Percentiles rank a stretch among this genome's conserved stretches.
Conservation (phyloP, 768 basidiomycete species). For the Collybia mongolica region DNA sequence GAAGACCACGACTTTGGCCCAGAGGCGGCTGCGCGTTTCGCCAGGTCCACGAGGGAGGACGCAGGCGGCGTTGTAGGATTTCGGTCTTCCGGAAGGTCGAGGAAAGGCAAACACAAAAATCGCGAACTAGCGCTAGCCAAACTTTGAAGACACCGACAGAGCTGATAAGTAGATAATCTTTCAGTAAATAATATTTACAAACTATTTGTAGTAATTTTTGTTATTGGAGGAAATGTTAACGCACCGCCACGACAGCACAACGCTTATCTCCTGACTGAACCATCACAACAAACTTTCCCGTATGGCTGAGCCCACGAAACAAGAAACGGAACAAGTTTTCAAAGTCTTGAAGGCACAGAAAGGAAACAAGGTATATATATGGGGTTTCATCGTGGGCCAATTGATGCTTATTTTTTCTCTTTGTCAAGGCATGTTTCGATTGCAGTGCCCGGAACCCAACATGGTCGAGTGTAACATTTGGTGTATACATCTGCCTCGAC, state of each 20-base stretch:
- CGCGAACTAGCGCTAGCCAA: too few relatives aligned
- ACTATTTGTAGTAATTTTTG: background rate
- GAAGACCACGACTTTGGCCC: too few relatives aligned
- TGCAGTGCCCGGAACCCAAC: slow-evolving; percentile 95
- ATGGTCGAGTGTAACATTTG: slow-evolving; percentile 96
- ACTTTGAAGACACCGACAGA: too few relatives aligned
- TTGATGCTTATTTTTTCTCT: background rate
- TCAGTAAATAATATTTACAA: too few relatives aligned
- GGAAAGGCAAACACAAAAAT: too few relatives aligned
- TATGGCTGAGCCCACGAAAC: slow-evolving; percentile 80
- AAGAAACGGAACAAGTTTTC: slow-evolving; percentile 87
- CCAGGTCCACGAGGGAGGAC: too few relatives aligned
- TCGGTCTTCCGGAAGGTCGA: too few relatives aligned
- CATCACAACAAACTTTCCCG: slow-evolving; percentile 14
- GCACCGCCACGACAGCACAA: slow-evolving; percentile 31
- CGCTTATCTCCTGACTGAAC: slow-evolving; percentile 6
- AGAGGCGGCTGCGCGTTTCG: too few relatives aligned
- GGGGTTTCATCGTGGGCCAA: too few relatives aligned
- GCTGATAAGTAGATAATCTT: too few relatives aligned
- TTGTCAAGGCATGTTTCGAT: slow-evolving; percentile 73
- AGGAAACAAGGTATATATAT: slow-evolving; percentile 69
- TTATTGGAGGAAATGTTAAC: background rate
- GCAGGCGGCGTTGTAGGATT: too few relatives aligned
- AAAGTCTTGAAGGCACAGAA: slow-evolving; percentile 80
- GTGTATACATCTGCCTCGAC: slow-evolving; percentile 96